Evolutionary conservation across 192 early-diverging fungal genomes (phyloP).

Genomic region (Podila epigama): DNA sequence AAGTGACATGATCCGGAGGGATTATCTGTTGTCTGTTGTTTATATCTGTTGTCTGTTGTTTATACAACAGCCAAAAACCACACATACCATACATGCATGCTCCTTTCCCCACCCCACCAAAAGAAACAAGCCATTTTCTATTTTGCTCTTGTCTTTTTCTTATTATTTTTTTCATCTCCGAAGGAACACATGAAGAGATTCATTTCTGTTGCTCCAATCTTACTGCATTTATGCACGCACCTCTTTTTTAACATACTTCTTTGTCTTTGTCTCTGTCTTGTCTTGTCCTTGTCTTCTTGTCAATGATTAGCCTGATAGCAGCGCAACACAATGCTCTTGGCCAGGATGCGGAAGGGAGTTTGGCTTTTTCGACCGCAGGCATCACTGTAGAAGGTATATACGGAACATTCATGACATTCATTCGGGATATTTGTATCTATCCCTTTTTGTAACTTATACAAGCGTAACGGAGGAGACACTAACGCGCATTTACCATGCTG

Average conservation of each 20-base stretch:
- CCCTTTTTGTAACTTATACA: not conserved
- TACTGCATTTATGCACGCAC: no score
- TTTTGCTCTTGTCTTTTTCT: not conserved
- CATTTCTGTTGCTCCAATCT: no score
- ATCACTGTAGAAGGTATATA: conserved; percentile 43
- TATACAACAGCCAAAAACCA: no score
- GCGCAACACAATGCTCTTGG: conserved; percentile 38
- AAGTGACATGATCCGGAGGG: no score
- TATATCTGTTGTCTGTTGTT: no score
- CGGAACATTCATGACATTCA: not conserved
- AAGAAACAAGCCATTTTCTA: not conserved
- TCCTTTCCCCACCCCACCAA: no score
- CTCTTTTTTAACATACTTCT: not conserved
- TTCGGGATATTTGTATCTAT: no score
- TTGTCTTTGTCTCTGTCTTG: not conserved
- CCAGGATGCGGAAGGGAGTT: conserved; percentile 40
- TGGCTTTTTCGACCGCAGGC: conserved; percentile 45
- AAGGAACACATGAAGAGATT: no score
- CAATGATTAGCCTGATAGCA: conserved; percentile 28
- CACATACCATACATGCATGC: no score
- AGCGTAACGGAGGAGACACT: no score
- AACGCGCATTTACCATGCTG: not conserved
- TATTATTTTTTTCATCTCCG: not conserved
- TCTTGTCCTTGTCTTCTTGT: not conserved
- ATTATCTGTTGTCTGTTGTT: no score